Evolutionary conservation across 192 early-diverging fungal species (phyloP), one percentile per base, ranked within the genome.

Genomic region (Backusella macrospora): DNA sequence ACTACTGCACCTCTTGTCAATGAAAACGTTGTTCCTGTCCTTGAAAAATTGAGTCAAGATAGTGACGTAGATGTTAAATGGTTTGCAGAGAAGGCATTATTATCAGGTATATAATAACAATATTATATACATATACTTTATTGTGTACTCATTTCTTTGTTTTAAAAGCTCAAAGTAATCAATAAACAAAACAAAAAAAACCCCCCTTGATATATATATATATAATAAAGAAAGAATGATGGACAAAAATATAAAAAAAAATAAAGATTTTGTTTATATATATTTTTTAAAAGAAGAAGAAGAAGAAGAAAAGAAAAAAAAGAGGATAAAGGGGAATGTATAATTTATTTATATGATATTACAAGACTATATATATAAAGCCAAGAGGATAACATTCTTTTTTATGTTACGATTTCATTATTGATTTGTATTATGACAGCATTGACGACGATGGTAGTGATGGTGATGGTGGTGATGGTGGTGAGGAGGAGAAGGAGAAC

Each of bases 31-130:
- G 89, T 89, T 66, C 93, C 96, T 15, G 89, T 91, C 26, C 87
- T 99, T 37, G 76, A 81, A 55, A 96, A 94, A 73, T 85, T 99
- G 68, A 87, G 86, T 49, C 92, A 96, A 73, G 98, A 99, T 79
- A 73, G 82, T 10, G 98, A 99, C 78, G 87, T 86, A 4, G 98
- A 99, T 79, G 98, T 99, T 16, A 88, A 93, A 73, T 99, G 86
- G 84, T 99, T 91, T 87, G 96, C 96, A 14, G 86, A 92, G 65
- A 86, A 89, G 71, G 94, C 97, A 34, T 74, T 94, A 21, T 72
- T 85, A 71, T 68, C 82, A 63, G 84, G 84, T 85, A 47, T 16
- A 47, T 6, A 18, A 48, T n/a, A 48, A 48, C 16, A 23, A 2
- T 52, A 9, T 8, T 0, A 6, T 7, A 4, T 18, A 18, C 18